Percentiles rank a stretch among this genome's conserved stretches.
These are phyloP conservation scores for Naganishia sp. DNA, from an alignment of 1,284 basidiomycete genomes.

Conservation along the genomic window DNA sequence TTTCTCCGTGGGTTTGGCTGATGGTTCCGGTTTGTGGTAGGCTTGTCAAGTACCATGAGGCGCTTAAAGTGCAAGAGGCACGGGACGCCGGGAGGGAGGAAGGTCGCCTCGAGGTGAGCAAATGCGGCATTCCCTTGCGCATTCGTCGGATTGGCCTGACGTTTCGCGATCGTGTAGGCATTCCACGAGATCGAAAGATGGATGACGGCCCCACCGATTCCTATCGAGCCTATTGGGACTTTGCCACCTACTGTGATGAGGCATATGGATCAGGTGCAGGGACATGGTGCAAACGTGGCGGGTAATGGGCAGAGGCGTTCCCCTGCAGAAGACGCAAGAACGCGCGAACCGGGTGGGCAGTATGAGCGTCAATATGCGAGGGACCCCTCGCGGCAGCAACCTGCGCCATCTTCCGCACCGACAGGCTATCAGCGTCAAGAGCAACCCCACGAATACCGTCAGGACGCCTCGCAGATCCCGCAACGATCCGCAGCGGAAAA, in stretches of 20 bases:
- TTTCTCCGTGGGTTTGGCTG: background rate
- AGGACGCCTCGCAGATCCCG: background rate
- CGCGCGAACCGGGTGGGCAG: too few relatives aligned
- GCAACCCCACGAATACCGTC: background rate
- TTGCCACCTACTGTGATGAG: slow-evolving; percentile 38
- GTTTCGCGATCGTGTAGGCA: slow-evolving; percentile 36
- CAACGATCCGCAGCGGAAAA: background rate
- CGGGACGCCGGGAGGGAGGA: slow-evolving; percentile 46
- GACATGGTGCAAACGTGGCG: background rate
- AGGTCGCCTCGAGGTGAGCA: slow-evolving; percentile 47
- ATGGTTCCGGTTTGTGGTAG: slow-evolving; percentile 27
- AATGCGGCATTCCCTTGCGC: too few relatives aligned
- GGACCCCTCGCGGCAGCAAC: background rate
- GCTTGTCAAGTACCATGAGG: slow-evolving; percentile 47
- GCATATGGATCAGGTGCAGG: slow-evolving; percentile 8
- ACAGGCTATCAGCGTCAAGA: too few relatives aligned
- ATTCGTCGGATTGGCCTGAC: too few relatives aligned
- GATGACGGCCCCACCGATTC: slow-evolving; percentile 48
- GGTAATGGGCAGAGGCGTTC: background rate
- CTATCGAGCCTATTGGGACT: slow-evolving; percentile 42
- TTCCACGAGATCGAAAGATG: slow-evolving; percentile 51
- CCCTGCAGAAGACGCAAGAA: background rate
- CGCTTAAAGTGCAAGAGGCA: slow-evolving; percentile 48
- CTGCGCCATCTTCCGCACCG: background rate
- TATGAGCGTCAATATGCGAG: background rate